These are phyloP conservation scores for Diaporthe sp. DNA, from an alignment of 2,329 filamentous ascomycete species.

Conservation along the genomic window DNA sequence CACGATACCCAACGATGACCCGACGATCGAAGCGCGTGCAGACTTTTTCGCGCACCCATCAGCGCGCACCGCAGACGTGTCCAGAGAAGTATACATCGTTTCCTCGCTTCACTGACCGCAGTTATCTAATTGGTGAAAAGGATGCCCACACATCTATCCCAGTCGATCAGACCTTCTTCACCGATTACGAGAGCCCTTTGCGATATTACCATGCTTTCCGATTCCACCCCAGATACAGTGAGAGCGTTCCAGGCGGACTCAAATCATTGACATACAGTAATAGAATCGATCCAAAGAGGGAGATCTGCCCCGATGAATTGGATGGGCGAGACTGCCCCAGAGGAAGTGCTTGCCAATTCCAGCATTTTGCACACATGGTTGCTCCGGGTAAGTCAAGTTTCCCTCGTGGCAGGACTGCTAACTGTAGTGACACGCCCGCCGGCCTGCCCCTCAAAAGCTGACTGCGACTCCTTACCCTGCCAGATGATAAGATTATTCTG, in stretches of 20 bases:
- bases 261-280: constrained; percentile 95
- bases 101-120: constrained; percentile 37
- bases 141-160: constrained; percentile 35
- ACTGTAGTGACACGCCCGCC: constrained; percentile 44
- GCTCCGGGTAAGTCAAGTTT: constrained; percentile 77
- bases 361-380: constrained; percentile 84
- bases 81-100: constrained; percentile 61
- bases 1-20: constrained; percentile 44
- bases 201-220: constrained; percentile 88
- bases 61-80: constrained; percentile 42
- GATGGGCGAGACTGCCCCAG: constrained; percentile 77
- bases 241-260: constrained; percentile 80
- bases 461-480: constrained; percentile 55
- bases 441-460: constrained; percentile 60
- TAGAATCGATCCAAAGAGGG: constrained; percentile 81
- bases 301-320: constrained; percentile 83
- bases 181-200: constrained; percentile 86
- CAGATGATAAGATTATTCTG: constrained; percentile 81
- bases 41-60: constrained; percentile 30
- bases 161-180: constrained; percentile 43
- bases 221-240: constrained; percentile 83
- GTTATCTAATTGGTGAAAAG: constrained; percentile 45
- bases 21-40: constrained; percentile 45
- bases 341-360: constrained; percentile 77
- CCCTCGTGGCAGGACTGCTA: constrained; percentile 41